Evolutionary conservation across 2,329 filamentous ascomycete genomes (phyloP).

Genomic region (Fonsecaea pedrosoi): DNA sequence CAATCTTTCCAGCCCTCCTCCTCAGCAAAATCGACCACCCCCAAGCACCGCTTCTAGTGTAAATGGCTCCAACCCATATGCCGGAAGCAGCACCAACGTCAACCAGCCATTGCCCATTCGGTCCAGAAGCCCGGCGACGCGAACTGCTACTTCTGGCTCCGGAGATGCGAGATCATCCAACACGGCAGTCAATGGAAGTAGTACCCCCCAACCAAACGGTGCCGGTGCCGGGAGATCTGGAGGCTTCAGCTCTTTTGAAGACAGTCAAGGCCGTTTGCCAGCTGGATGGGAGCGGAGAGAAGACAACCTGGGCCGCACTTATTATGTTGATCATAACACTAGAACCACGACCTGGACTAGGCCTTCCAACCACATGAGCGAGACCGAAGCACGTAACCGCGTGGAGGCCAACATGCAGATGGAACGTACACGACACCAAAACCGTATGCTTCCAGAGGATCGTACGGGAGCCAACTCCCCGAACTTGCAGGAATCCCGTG

Average conservation of each 20-base stretch:
- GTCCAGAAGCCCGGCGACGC: conserved; percentile 41
- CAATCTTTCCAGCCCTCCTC: conserved; percentile 67
- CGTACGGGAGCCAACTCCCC: conserved; percentile 92
- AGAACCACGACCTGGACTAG: conserved; percentile 95
- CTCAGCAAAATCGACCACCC: conserved; percentile 37
- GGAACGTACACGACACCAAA: conserved; percentile 91
- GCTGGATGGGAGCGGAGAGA: conserved; percentile 95
- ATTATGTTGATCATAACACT: conserved; percentile 98
- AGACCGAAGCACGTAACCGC: conserved; percentile 76
- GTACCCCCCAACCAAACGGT: conserved; percentile 28
- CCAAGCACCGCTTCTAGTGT: conserved; percentile 32
- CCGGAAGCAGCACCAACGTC: conserved; percentile 30
- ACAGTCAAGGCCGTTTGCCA: conserved; percentile 89
- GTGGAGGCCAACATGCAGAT: conserved; percentile 91
- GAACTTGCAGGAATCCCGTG: conserved; percentile 66
- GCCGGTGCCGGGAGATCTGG: conserved; percentile 56
- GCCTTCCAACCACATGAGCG: conserved; percentile 78
- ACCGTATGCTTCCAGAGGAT: conserved; percentile 93
- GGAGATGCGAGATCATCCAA: conserved; percentile 37
- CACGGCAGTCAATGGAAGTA: conserved; percentile 48
- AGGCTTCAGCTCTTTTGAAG: conserved; percentile 89
- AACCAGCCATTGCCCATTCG: conserved; percentile 39
- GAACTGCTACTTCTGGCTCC: conserved; percentile 43
- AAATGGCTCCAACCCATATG: conserved; percentile 30
- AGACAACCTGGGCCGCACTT: conserved; percentile 92